Conservation (phyloP, 2,329 filamentous ascomycete species). For the Ophiostoma fasciatum region DNA sequence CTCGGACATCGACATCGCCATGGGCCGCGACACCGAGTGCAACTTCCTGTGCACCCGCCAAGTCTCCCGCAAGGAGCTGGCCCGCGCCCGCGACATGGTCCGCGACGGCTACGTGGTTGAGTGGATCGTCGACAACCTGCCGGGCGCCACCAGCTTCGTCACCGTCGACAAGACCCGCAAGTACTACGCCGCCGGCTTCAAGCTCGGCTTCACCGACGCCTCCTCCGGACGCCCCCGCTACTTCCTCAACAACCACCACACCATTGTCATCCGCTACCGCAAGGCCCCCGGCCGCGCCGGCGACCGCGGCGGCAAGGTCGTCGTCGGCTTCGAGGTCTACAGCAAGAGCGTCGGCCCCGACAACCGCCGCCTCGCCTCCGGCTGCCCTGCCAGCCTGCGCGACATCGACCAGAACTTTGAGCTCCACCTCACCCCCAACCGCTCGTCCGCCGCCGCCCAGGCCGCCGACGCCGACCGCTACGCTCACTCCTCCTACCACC, state of each 20-base stretch:
- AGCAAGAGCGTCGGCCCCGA: constrained; percentile 61
- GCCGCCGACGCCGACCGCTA: constrained; percentile 24
- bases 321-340: constrained; percentile 84
- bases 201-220: constrained; percentile 63
- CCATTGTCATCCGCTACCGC: constrained; percentile 67
- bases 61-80: constrained; percentile 48
- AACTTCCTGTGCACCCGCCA: constrained; percentile 56
- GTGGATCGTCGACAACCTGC: constrained; percentile 88
- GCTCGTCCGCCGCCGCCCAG: constrained; percentile 31
- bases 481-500: constrained; percentile 43
- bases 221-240: constrained; percentile 45
- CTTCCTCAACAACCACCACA: constrained; percentile 80
- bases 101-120: constrained; percentile 72
- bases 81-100: constrained; percentile 56
- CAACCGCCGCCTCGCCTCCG: constrained; percentile 43
- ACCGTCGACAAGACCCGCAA: constrained; percentile 72
- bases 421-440: constrained; percentile 50
- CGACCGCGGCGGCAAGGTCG: constrained; percentile 56
- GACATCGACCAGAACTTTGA: constrained; percentile 50
- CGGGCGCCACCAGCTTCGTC: constrained; percentile 77
- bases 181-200: constrained; percentile 85
- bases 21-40: constrained; percentile 62
- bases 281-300: constrained; percentile 54
- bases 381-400: constrained; percentile 54
- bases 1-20: constrained; percentile 67